Evolutionary conservation across 2,329 filamentous ascomycete species (phyloP).

Genomic region (Fusarium nematophilum): DNA sequence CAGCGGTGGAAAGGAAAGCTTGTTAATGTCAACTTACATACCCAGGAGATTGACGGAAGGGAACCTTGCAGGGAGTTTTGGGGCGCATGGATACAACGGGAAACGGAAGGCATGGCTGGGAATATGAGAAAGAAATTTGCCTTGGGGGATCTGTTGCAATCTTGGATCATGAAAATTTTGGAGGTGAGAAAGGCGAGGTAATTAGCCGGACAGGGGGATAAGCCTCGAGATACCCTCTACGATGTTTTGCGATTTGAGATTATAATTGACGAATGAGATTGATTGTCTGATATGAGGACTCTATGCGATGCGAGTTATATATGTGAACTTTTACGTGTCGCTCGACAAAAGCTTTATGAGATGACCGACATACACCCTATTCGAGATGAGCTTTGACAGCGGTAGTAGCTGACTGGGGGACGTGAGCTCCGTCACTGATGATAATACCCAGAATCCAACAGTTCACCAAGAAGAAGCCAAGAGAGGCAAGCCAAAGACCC

Average conservation of each 20-base stretch:
- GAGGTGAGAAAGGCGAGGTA: conserved; percentile 17
- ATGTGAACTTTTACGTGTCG: no score
- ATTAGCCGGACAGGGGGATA: conserved; percentile 11
- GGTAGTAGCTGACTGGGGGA: background rate
- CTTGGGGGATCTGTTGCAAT: conserved; percentile 27
- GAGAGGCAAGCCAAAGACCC: conserved; percentile 79
- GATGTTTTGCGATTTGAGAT: conserved; percentile 26
- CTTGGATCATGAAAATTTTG: conserved; percentile 20
- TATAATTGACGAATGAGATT: conserved; percentile 26
- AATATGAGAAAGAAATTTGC: conserved; percentile 31
- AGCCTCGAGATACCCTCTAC: conserved; percentile 41
- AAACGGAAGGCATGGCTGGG: conserved; percentile 20
- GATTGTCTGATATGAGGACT: conserved; percentile 18
- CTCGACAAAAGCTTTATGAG: no score
- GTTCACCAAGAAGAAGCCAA: conserved; percentile 87
- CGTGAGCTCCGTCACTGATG: conserved; percentile 68
- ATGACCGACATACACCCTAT: conserved; percentile 10
- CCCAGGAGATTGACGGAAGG: conserved; percentile 34
- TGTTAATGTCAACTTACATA: conserved; percentile 43
- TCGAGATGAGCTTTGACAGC: conserved; percentile 38
- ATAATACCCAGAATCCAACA: conserved; percentile 88
- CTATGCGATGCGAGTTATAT: no score
- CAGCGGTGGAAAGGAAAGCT: conserved; percentile 17
- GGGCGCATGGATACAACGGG: conserved; percentile 41
- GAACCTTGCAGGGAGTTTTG: conserved; percentile 39